Percentiles rank a stretch among this genome's conserved stretches.
These are phyloP conservation scores for Nicotiana tabacum DNA, from an alignment of 257 asterid species.

Conservation along the genomic window DNA sequence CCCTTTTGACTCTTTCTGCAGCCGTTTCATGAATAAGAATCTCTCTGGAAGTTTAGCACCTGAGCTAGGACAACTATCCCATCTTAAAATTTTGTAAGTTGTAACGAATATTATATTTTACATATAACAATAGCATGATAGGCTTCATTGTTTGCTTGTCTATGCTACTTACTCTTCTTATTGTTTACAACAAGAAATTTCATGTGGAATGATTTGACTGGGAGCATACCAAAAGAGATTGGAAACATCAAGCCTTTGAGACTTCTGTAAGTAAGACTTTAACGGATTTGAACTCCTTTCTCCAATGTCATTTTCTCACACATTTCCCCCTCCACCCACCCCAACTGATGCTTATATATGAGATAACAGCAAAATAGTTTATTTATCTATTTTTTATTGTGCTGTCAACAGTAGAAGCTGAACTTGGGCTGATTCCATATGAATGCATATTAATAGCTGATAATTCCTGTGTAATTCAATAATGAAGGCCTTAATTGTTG, in stretches of 20 bases:
- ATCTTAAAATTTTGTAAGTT: slow-evolving; percentile 33
- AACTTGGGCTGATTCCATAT: neutral
- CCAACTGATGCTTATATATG: neutral
- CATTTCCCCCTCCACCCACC: neutral
- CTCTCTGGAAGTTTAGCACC: slow-evolving; percentile 44
- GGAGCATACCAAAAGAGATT: slow-evolving; percentile 43
- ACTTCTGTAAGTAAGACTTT: slow-evolving; percentile 32
- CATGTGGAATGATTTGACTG: slow-evolving; percentile 49
- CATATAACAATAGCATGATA: neutral
- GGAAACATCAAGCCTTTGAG: slow-evolving; percentile 25
- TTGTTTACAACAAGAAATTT: slow-evolving; percentile 28
- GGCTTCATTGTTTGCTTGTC: neutral
- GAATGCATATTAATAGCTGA: neutral
- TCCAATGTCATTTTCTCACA: slow-evolving; percentile 3
- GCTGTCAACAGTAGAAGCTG: neutral
- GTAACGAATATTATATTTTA: neutral
- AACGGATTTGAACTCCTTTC: neutral
- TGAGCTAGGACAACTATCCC: slow-evolving; percentile 40
- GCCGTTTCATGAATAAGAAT: slow-evolving; percentile 39
- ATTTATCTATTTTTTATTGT: neutral
- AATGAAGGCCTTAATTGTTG: neutral
- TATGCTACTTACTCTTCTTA: slow-evolving; percentile 11
- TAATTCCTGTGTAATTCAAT: neutral
- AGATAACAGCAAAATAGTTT: neutral
- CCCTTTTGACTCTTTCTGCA: slow-evolving; percentile 14